These are phyloP conservation scores for Fusarium sp. DNA, from an alignment of 2,329 filamentous ascomycete species.

Conservation along the genomic window DNA sequence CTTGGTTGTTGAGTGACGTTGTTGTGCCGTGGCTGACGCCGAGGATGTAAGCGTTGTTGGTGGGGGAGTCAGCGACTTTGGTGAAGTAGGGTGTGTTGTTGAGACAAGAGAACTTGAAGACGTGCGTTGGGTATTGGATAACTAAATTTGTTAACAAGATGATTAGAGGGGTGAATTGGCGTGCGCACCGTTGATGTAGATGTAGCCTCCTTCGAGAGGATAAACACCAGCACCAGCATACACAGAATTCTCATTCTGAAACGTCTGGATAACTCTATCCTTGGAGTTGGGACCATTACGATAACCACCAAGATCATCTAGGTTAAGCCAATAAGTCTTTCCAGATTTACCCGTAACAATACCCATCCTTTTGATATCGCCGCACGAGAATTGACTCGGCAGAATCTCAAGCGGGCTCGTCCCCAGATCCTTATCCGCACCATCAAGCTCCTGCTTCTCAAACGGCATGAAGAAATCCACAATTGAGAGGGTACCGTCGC, in stretches of 20 bases:
- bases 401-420: constrained; percentile 56
- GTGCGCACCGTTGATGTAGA: constrained; percentile 54
- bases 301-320: constrained; percentile 54
- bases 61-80: constrained; percentile 60
- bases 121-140: constrained; percentile 63
- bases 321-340: constrained; percentile 56
- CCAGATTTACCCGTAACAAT: constrained; percentile 62
- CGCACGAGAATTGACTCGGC: constrained; percentile 54
- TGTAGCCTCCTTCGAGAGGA: constrained; percentile 58
- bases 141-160: too few species aligned
- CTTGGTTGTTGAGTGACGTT: constrained; percentile 62
- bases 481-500: constrained; percentile 54
- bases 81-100: constrained; percentile 62
- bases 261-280: constrained; percentile 57
- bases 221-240: constrained; percentile 59
- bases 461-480: constrained; percentile 65
- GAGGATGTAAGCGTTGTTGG: constrained; percentile 61
- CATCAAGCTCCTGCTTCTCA: constrained; percentile 60
- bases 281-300: constrained; percentile 48
- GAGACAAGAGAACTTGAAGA: constrained; percentile 66
- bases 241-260: constrained; percentile 55
- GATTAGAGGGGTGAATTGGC: too few species aligned
- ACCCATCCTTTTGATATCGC: constrained; percentile 56
- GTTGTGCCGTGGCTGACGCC: constrained; percentile 66
- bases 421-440: constrained; percentile 61